These are phyloP conservation scores for Solanum pennellii DNA, from an alignment of 257 asterid genomes.

Conservation along the genomic window DNA sequence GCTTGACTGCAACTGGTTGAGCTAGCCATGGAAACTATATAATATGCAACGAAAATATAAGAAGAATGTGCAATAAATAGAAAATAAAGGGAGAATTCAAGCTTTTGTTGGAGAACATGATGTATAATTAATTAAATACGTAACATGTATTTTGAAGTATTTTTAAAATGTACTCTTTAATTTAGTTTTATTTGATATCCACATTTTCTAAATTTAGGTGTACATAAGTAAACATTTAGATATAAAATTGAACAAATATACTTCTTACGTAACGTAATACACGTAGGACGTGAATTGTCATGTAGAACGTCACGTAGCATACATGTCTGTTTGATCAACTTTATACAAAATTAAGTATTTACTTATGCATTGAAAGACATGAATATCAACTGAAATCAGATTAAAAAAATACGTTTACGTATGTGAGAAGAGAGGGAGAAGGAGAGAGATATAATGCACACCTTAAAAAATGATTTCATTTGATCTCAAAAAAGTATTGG, in stretches of 20 bases:
- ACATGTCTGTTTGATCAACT: not conserved
- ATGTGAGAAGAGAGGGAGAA: not conserved
- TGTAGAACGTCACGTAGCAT: accelerated
- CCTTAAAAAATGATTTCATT: not conserved
- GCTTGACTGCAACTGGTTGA: not conserved
- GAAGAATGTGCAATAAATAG: not conserved
- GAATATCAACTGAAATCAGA: accelerated
- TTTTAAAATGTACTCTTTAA: too few relatives aligned
- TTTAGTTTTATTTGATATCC: too few relatives aligned
- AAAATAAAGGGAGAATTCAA: not conserved
- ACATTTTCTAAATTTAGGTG: too few relatives aligned
- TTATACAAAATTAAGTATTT: not conserved
- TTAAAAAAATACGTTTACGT: too few relatives aligned
- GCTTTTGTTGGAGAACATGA: not conserved
- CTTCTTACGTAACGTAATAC: too few relatives aligned
- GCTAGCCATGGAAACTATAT: not conserved
- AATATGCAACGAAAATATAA: not conserved
- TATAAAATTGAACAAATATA: not conserved
- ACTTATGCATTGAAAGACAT: too few relatives aligned
- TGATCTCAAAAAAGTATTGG: not conserved
- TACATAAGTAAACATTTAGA: not conserved
- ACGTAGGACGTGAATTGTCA: not conserved
- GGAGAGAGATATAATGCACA: not conserved
- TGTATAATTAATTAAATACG: too few relatives aligned
- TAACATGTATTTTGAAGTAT: not conserved